phyloP scores from a whole-genome alignment of 805 yeast genomes.

The Wickerhamomyces subpelliculosus region DNA sequence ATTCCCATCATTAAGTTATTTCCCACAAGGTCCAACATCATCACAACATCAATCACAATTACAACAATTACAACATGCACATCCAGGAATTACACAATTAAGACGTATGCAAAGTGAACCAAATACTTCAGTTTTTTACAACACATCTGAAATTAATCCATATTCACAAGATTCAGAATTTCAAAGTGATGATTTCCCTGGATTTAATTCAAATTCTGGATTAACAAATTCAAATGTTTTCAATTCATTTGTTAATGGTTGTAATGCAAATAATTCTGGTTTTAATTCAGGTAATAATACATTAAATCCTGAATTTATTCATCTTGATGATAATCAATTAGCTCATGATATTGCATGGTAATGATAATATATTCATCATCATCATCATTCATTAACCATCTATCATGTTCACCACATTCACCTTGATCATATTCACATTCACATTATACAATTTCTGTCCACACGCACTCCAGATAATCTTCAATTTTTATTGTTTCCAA shows the following conservation, averaged over 20 bases:
- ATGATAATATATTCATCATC: too few species aligned
- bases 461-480: too few species aligned
- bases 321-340: slow-evolving; percentile 8
- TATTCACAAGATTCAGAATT: not conserved
- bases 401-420: too few species aligned
- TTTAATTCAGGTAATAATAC: slow-evolving; percentile 1
- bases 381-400: not conserved
- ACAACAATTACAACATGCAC: not conserved
- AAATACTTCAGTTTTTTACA: not conserved
- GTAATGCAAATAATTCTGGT: slow-evolving; percentile 3
- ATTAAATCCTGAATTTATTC: slow-evolving; percentile 14
- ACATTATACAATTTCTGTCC: too few species aligned
- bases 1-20: slow-evolving; percentile 5
- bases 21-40: slow-evolving; percentile 7
- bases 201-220: not conserved
- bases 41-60: too few species aligned
- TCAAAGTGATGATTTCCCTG: not conserved
- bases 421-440: too few species aligned
- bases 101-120: slow-evolving; percentile 5
- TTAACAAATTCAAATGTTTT: not conserved
- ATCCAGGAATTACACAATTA: not conserved
- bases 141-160: not conserved
- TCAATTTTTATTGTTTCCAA: too few species aligned
- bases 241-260: not conserved
- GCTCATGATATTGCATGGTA: too few species aligned